phyloP scores from a whole-genome alignment of 225 moss, liverwort and hornwort species.

The Bryoerythrophyllum caledonicum region DNA sequence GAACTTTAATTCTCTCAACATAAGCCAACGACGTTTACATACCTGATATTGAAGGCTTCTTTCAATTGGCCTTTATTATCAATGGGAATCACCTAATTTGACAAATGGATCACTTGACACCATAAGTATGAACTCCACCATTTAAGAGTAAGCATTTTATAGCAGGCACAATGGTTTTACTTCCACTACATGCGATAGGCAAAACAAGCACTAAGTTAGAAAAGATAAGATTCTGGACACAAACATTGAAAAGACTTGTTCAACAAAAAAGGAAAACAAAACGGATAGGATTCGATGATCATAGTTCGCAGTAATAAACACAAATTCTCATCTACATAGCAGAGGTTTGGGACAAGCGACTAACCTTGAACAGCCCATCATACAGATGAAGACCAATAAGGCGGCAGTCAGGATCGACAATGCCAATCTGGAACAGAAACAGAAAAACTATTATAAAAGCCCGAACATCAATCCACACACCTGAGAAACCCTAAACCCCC shows the following conservation, averaged over 20 bases:
- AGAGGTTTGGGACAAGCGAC: conserved; percentile 1
- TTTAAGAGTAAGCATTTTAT: neutral
- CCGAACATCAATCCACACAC: conserved; percentile 11
- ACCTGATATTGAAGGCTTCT: conserved; percentile 90
- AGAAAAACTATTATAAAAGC: neutral
- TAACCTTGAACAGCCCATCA: conserved; percentile 80
- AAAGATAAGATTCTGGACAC: neutral
- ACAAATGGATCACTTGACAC: conserved; percentile 7
- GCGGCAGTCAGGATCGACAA: conserved; percentile 86
- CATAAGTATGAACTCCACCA: neutral
- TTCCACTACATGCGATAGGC: neutral
- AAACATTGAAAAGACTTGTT: neutral
- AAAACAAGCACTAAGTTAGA: neutral
- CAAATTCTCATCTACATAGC: conserved; percentile 7
- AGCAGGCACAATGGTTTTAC: neutral
- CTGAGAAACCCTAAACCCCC: conserved; percentile 28
- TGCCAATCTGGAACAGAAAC: conserved; percentile 60
- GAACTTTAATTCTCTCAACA: neutral
- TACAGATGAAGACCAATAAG: conserved; percentile 88
- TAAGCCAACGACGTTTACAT: neutral
- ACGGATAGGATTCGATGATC: neutral
- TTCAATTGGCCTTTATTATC: conserved; percentile 88
- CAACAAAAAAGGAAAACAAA: neutral
- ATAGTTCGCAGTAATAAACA: neutral
- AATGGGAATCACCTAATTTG: conserved; percentile 74